Evolutionary conservation across 306 rosid genomes (phyloP).

Genomic region (Castanospermum australe): DNA sequence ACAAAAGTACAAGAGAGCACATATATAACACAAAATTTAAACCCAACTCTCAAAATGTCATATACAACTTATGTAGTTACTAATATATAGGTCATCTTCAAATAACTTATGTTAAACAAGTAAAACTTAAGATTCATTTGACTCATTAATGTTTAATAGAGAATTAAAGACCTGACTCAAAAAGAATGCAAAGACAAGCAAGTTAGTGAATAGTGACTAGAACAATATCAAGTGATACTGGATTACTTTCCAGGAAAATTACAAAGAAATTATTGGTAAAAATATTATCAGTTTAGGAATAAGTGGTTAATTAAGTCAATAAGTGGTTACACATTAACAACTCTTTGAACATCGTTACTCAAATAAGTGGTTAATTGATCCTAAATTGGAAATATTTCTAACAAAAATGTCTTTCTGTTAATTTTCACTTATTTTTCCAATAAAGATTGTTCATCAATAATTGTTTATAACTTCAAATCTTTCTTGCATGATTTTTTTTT

Average conservation of each 20-base stretch:
- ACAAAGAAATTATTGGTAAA: not conserved
- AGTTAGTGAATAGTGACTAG: not conserved
- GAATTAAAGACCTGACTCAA: not conserved
- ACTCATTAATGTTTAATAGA: not conserved
- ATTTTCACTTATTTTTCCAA: not conserved
- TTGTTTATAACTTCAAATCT: not conserved
- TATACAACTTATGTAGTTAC: not conserved
- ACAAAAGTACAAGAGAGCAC: not conserved
- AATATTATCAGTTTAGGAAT: not conserved
- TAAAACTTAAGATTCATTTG: not conserved
- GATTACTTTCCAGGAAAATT: not conserved
- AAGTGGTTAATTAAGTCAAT: not conserved
- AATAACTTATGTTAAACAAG: not conserved
- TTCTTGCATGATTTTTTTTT: not conserved
- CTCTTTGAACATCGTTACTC: constrained; percentile 2
- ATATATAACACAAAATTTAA: not conserved
- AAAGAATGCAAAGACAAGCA: constrained; percentile 2
- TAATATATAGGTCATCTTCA: not conserved
- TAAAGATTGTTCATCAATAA: not conserved
- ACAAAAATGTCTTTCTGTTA: not conserved
- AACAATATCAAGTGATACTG: not conserved
- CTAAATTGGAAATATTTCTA: not conserved
- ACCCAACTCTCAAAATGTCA: constrained; percentile 7
- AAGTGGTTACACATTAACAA: not conserved
- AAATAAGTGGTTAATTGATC: not conserved